Evolutionary conservation across 352 stramenopile species (phyloP).

Genomic region (Phytophthora meadii): DNA sequence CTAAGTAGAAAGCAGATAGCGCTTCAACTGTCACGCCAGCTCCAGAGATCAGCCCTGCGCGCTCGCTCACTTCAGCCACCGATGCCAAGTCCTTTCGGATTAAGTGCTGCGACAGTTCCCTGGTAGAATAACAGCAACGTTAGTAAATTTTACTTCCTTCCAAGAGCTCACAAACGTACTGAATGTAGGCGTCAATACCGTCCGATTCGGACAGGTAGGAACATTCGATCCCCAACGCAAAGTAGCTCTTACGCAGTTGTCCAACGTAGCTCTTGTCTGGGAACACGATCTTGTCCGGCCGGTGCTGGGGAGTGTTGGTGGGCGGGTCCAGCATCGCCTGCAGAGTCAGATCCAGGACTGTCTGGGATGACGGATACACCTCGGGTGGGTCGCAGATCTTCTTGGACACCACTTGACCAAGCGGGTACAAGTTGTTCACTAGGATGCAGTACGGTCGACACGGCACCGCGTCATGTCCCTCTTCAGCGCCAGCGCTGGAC

Average conservation of each 20-base stretch:
- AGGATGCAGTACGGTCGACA: conserved; percentile 87
- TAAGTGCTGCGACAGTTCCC: conserved; percentile 81
- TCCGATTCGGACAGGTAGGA: conserved; percentile 88
- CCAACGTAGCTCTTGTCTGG: conserved; percentile 82
- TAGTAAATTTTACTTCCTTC: too few species aligned
- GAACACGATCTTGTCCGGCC: conserved; percentile 88
- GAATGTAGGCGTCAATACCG: conserved; percentile 85
- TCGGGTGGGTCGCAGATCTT: conserved; percentile 87
- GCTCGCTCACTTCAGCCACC: conserved; percentile 79
- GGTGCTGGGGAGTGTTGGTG: conserved; percentile 74
- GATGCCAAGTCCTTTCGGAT: conserved; percentile 85
- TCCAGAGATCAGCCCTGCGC: conserved; percentile 64
- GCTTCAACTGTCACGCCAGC: conserved; percentile 62
- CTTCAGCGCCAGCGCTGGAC: conserved; percentile 62
- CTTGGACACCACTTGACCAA: conserved; percentile 87
- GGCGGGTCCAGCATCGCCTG: conserved; percentile 82
- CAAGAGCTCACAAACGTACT: conserved; percentile 45
- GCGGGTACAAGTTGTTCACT: conserved; percentile 88
- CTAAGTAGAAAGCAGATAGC: conserved; percentile 67
- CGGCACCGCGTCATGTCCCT: conserved; percentile 66
- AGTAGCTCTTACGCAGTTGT: conserved; percentile 78
- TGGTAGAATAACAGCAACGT: conserved; percentile 16
- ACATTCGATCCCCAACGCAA: conserved; percentile 81
- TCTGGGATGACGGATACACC: conserved; percentile 71
- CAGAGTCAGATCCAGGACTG: conserved; percentile 76